These are phyloP conservation scores for Volvox reticuliferus DNA, from an alignment of 139 green algal genomes.

Conservation along the genomic window DNA sequence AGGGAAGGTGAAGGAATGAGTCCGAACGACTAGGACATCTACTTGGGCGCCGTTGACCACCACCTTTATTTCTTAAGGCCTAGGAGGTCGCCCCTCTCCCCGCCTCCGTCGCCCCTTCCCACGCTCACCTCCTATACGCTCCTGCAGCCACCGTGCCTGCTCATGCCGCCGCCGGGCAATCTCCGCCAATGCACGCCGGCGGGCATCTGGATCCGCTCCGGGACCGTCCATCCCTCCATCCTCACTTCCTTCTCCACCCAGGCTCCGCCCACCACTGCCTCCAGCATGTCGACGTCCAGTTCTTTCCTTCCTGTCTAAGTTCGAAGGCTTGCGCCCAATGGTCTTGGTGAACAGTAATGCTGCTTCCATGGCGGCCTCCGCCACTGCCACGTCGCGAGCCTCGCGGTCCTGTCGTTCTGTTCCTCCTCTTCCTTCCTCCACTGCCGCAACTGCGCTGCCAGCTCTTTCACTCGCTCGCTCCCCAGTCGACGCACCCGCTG, in stretches of 20 bases:
- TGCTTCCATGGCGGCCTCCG: not conserved
- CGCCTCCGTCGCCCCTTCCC: no score
- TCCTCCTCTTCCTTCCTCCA: not conserved
- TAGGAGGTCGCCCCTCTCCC: no score
- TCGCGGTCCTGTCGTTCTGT: not conserved
- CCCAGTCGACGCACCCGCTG: conserved; percentile 51
- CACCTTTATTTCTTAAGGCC: no score
- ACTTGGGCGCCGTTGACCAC: no score
- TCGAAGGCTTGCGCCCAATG: not conserved
- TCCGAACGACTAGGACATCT: no score
- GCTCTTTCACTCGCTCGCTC: not conserved
- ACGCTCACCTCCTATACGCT: not conserved
- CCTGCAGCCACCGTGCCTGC: not conserved
- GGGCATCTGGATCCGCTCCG: not conserved
- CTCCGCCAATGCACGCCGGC: conserved; percentile 33
- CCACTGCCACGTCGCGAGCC: conserved; percentile 17
- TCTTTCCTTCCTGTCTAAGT: not conserved
- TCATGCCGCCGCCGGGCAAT: conserved; percentile 27
- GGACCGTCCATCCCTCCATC: not conserved
- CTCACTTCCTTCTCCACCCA: not conserved
- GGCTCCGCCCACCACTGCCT: not conserved
- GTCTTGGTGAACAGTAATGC: not conserved
- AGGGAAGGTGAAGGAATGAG: no score
- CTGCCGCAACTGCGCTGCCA: conserved; percentile 13
- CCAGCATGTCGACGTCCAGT: not conserved